Evolutionary conservation across 2,329 filamentous ascomycete genomes (phyloP).

Genomic region (Fusarium marasasianum): DNA sequence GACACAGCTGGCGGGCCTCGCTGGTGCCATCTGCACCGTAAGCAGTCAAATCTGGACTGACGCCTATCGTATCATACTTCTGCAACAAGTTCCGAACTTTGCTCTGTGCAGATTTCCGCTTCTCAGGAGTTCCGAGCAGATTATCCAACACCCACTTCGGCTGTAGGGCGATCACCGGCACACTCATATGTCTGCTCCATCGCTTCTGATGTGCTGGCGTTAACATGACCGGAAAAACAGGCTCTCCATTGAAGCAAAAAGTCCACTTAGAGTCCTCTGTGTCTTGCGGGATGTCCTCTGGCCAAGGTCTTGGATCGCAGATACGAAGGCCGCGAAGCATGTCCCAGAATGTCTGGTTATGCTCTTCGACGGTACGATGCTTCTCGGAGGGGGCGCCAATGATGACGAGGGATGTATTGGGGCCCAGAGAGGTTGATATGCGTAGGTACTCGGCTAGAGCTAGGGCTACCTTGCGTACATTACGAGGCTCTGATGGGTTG

Average conservation of each 20-base stretch:
- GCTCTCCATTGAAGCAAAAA: background rate
- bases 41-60: background rate
- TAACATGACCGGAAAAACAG: background rate
- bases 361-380: background rate
- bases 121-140: background rate
- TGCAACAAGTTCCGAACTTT: background rate
- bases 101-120: rapidly evolving
- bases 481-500: background rate
- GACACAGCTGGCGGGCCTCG: background rate
- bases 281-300: background rate
- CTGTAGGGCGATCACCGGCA: rapidly evolving
- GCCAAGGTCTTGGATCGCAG: background rate
- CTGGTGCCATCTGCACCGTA: background rate
- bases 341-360: background rate
- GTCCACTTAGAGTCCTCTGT: background rate
- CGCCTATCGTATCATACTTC: background rate
- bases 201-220: background rate
- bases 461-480: background rate
- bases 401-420: background rate
- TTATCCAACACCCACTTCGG: background rate
- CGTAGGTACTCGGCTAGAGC: background rate
- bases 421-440: rapidly evolving
- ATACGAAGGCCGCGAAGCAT: background rate
- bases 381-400: background rate
- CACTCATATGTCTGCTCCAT: background rate